A percentile compares a stretch with the other conserved stretches of the same genome.
Evolutionary conservation across 1,284 basidiomycete species (phyloP).

Genomic region (Ustilago bromivora): DNA sequence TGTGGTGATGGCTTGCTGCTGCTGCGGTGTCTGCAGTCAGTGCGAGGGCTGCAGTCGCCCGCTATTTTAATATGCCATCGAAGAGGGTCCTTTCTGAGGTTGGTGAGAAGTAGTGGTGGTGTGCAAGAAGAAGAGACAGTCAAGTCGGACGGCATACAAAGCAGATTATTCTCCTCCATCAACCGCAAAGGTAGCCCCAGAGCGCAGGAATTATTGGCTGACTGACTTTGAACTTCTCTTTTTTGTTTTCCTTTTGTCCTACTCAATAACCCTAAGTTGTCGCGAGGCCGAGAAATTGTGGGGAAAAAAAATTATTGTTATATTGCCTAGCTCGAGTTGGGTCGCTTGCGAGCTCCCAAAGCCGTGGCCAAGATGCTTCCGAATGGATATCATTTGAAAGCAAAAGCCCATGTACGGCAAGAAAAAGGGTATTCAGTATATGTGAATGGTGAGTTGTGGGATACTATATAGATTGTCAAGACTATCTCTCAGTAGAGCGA

Average conservation of each 20-base stretch:
- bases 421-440: conserved; percentile 4
- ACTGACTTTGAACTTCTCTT: background rate
- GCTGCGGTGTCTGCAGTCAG: background rate
- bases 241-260: background rate
- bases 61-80: background rate
- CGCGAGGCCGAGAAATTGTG: too few species aligned
- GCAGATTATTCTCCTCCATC: too few species aligned
- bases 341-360: too few species aligned
- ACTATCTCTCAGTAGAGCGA: conserved; percentile 36
- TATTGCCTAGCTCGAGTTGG: too few species aligned
- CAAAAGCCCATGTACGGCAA: background rate
- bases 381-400: background rate
- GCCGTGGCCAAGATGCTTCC: background rate
- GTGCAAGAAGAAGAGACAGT: too few species aligned
- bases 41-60: conserved; percentile 1
- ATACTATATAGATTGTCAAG: background rate
- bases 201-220: background rate
- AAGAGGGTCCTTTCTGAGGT: background rate
- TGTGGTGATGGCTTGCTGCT: too few species aligned
- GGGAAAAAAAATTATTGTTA: too few species aligned
- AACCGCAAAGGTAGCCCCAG: background rate
- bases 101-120: too few species aligned
- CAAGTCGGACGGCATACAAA: too few species aligned
- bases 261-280: background rate
- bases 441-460: background rate